Base-by-base conservation (phyloP, 345 rosid species). In the Eucalyptus coolabah region DNA sequence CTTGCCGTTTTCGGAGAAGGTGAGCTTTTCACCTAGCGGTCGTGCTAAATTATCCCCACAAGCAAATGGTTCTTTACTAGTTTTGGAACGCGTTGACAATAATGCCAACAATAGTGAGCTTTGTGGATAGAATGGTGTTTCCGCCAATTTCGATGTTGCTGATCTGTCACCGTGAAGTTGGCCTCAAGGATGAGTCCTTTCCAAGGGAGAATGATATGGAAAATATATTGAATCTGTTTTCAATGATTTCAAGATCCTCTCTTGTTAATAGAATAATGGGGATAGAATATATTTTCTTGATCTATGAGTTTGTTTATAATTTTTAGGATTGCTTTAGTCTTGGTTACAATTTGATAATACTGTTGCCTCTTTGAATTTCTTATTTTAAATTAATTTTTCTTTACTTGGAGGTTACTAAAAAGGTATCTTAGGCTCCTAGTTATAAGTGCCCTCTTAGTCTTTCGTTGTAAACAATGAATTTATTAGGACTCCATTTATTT, bases 381-480 rank as follows among this genome's bases (percentile, higher is more conserved):
- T 7, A 15, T 32, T 15, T 65, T 32, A 2, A 6, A 21, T n/a
- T 65, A 1, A 65, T 67, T 15, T 67, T 67, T 67, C 40, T 67
- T 65, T 65, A n/a, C 5, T 65, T n/a, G 37, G 37, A 65, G 37
- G 37, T n/a, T 15, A 4, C 6, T 65, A 11, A 65, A 65, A n/a
- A 65, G 37, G 2, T 65, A 14, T 15, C 6, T 16, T n/a, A 65
- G 21, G 77, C 21, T 65, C 19, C 37, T 2, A 30, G 5, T 14
- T 6, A n/a, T 7, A n/a, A n/a, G 11, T 65, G 5, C 5, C 37
- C 37, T n/a, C 72, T 65, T 3, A 2, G 37, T 30, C 19, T n/a
- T 5, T n/a, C 5, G 14, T 7, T 2, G 21, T n/a, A 15, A 65
- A 65, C 3, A 7, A 4, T 4, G 1, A 65, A n/a, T n/a, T n/a